These are phyloP conservation scores for Auricularia heimuer DNA, from an alignment of 768 basidiomycete genomes.

Conservation along the genomic window DNA sequence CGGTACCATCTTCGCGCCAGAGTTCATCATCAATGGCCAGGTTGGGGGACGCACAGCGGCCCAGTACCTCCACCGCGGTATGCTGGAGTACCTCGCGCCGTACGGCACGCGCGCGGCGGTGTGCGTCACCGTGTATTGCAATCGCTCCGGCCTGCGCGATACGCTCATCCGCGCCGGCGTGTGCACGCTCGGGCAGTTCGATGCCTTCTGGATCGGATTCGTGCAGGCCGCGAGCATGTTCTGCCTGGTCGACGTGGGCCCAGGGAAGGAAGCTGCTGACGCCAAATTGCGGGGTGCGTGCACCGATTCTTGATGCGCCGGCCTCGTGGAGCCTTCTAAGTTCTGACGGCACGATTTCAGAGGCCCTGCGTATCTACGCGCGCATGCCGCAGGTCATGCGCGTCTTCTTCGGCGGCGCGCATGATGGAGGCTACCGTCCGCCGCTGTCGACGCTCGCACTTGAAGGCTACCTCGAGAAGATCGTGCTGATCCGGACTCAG, in stretches of 20 bases:
- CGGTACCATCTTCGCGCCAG: slow-evolving; percentile 44
- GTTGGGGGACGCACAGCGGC: slow-evolving; percentile 51
- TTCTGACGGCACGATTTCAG: slow-evolving; percentile 24
- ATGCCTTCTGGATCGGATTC: slow-evolving; percentile 51
- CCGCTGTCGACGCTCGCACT: slow-evolving; percentile 56
- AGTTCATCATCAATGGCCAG: slow-evolving; percentile 45
- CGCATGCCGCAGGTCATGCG: slow-evolving; percentile 53
- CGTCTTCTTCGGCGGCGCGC: slow-evolving; percentile 53
- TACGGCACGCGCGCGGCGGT: not conserved
- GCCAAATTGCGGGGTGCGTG: slow-evolving; percentile 60
- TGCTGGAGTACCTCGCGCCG: slow-evolving; percentile 8
- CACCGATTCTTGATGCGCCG: not conserved
- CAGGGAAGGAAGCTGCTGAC: slow-evolving; percentile 65
- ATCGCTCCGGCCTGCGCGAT: not conserved
- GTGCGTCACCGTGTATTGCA: not conserved
- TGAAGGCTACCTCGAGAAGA: slow-evolving; percentile 51
- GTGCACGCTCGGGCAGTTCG: slow-evolving; percentile 56
- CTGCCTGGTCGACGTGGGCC: slow-evolving; percentile 60
- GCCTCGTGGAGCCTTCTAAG: not conserved
- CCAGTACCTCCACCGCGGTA: slow-evolving; percentile 29
- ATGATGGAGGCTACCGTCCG: slow-evolving; percentile 63
- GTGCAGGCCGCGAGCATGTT: slow-evolving; percentile 61
- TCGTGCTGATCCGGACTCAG: slow-evolving; percentile 56
- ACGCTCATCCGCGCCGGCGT: slow-evolving; percentile 39
- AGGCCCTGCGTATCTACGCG: slow-evolving; percentile 60